Percentiles rank a stretch among this genome's conserved stretches.
These are phyloP conservation scores for Melaleuca quinquenervia DNA, from an alignment of 345 rosid genomes.

Conservation along the genomic window DNA sequence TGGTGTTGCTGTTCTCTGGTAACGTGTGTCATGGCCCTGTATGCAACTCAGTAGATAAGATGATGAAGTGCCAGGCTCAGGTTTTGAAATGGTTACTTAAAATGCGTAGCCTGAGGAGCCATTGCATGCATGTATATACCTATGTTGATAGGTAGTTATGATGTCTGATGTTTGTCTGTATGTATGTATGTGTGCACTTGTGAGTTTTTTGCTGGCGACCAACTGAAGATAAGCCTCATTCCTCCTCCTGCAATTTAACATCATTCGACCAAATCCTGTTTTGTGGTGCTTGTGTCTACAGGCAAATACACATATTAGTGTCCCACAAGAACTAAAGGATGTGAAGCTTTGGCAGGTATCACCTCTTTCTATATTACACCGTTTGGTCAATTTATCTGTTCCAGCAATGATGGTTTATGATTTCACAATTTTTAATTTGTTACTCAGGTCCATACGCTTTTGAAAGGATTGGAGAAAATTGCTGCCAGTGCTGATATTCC, in stretches of 20 bases:
- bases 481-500: constrained; percentile 98
- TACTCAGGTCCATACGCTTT: constrained; percentile 79
- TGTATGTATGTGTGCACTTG: background rate
- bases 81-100: background rate
- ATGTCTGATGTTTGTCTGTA: background rate
- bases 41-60: background rate
- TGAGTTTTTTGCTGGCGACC: background rate
- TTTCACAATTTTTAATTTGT: constrained; percentile 2
- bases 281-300: constrained; percentile 19
- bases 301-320: constrained; percentile 95
- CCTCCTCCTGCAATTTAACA: background rate
- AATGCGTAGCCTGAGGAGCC: background rate
- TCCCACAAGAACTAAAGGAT: constrained; percentile 80
- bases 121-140: background rate
- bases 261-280: constrained; percentile 2
- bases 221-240: background rate
- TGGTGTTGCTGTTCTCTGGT: background rate
- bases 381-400: background rate
- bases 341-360: constrained; percentile 98
- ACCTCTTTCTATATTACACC: background rate
- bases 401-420: background rate
- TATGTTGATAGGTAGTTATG: background rate
- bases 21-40: background rate
- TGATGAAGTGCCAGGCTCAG: background rate
- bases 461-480: constrained; percentile 94